Evolutionary conservation across 2,329 filamentous ascomycete genomes (phyloP).

Genomic region (Lecanoromycetidae sp.): DNA sequence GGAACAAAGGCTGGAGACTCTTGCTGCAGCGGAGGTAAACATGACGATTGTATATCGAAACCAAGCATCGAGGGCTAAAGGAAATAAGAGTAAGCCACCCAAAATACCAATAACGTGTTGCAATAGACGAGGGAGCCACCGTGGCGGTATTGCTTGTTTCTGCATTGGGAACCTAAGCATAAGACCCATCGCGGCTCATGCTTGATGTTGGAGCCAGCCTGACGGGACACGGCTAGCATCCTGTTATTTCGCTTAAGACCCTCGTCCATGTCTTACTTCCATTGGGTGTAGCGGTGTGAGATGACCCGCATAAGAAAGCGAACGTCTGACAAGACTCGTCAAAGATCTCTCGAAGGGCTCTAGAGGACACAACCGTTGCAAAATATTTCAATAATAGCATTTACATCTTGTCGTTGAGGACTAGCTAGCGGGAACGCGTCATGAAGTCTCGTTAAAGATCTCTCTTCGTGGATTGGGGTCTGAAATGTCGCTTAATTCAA

Average conservation of each 20-base stretch:
- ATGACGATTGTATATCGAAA: background rate
- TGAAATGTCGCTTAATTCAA: constrained; percentile 4
- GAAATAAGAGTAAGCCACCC: background rate
- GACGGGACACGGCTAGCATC: too few relatives aligned
- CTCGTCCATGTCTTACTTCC: too few relatives aligned
- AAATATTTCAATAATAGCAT: too few relatives aligned
- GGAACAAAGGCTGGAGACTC: background rate
- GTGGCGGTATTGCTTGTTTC: background rate
- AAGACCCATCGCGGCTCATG: constrained; percentile 2
- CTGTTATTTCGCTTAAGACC: constrained; percentile 1
- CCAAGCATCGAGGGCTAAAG: background rate
- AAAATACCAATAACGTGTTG: constrained; percentile 4
- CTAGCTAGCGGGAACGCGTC: background rate
- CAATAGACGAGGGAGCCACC: constrained; percentile 2
- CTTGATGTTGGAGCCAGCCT: too few relatives aligned
- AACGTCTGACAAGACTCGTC: constrained; percentile 22
- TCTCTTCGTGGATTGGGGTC: constrained; percentile 1
- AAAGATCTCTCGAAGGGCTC: constrained; percentile 26
- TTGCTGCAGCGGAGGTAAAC: background rate
- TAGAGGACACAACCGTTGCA: too few relatives aligned
- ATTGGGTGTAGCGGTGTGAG: background rate
- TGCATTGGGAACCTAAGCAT: background rate
- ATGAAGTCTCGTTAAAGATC: constrained; percentile 8
- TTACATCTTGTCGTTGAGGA: too few relatives aligned
- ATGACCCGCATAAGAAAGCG: background rate